Evolutionary conservation across 2,329 filamentous ascomycete species (phyloP).

Genomic region (Sporothrix globosa): DNA sequence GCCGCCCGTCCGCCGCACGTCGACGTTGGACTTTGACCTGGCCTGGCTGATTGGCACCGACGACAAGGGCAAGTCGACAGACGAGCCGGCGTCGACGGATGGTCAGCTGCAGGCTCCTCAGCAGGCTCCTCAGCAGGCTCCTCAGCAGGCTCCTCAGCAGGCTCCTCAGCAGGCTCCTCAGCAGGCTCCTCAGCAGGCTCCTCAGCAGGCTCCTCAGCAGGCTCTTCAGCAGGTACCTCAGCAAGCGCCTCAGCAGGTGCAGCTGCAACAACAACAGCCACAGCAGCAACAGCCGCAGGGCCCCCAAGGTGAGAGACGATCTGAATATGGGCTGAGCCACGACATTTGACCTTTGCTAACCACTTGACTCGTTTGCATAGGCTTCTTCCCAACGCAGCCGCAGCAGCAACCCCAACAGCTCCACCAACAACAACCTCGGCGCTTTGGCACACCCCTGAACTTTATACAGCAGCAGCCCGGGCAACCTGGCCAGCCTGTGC

Average conservation of each 20-base stretch:
- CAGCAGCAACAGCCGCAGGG: constrained; percentile 30
- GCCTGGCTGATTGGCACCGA: constrained; percentile 42
- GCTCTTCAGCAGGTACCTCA: constrained; percentile 26
- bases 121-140: constrained; percentile 17
- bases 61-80: constrained; percentile 35
- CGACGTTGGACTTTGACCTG: constrained; percentile 53
- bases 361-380: background rate
- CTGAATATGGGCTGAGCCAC: background rate
- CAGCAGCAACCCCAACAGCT: constrained; percentile 29
- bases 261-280: too few relatives aligned
- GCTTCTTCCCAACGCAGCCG: constrained; percentile 22
- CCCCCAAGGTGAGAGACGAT: background rate
- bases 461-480: background rate
- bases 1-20: constrained; percentile 61
- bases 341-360: background rate
- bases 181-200: constrained; percentile 9
- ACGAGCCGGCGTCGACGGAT: constrained; percentile 25
- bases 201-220: too few relatives aligned
- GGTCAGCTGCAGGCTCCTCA: constrained; percentile 20
- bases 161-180: constrained; percentile 18
- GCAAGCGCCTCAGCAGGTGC: constrained; percentile 16
- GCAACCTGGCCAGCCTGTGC: background rate
- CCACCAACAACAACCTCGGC: constrained; percentile 17
- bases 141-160: constrained; percentile 22
- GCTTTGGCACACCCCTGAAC: constrained; percentile 20